Evolutionary conservation across 164 flowering plant species (phyloP), one percentile per base, ranked within the genome.

Genomic region (Taxillus chinensis): DNA sequence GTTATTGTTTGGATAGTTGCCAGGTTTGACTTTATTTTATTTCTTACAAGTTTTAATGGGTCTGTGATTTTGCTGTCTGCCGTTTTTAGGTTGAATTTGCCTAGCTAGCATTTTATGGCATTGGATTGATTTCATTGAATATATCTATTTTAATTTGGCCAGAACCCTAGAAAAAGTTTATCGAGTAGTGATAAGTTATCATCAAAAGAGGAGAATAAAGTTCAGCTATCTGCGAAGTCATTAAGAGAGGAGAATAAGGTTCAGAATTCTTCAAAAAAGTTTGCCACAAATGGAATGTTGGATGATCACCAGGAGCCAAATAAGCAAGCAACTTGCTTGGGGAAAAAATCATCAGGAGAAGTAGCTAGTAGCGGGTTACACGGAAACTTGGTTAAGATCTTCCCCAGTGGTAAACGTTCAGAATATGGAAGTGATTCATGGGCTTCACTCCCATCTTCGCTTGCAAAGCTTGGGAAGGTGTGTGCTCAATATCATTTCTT

Each of bases 391-490:
- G 85, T 82, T 63, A 89, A 81, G 77, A 78, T 95, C 70, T 62
- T 76, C 62, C 66, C 83, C 2, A 81, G 70, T 67, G 78, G 71
- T 57, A 80, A 73, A 74, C 78, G 72, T 74, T 71, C 82, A 71
- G 73, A 82, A 3, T 91, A 86, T 60, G 87, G 78, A 54, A 83
- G 72, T 69, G 67, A 79, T 68, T 73, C 86, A 41, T 91, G 95
- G 97, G 55, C 80, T 64, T 81, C 89, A 57, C 87, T 95, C 43
- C 95, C 99, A 43, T 79, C 92, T 12, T 83, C 93, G 64, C 85
- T 95, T 55, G 71, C 89, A 40, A 89, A 83, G 79, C 89, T 95
- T 58, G 96, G 97, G 61, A 86, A 87, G 92, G 98, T 92, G 79
- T 70, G 11, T 50, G 27, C 27, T 27, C 27, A 27, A 27, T 27